Evolutionary conservation across 495 filamentous ascomycete genomes (phyloP), one percentile per base, ranked within the genome.

Genomic region (Penicillium manginii): DNA sequence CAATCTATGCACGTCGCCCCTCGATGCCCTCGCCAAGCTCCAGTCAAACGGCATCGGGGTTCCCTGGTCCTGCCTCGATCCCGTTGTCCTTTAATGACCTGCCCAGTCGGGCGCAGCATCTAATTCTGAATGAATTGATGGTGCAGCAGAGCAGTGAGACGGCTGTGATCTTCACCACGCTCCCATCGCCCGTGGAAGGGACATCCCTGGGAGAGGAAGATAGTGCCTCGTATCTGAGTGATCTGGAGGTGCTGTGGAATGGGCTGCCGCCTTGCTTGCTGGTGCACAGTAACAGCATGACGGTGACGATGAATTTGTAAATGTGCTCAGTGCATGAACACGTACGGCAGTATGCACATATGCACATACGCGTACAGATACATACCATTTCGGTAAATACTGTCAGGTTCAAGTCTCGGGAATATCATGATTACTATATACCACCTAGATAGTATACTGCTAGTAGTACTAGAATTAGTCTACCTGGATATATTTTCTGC

Each of bases 231-330:
- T 96, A 92, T 72, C 71, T 96, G 37, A 84, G 78, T 55, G 90
- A 93, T 68, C 77, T 96, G 52, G 90, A 93, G 66, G 84, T 93
- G 39, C 71, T 90, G 54, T 91, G 85, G 70, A 78, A 86, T 61
- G 86, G 80, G 2, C 69, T 86, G 52, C 87, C 89, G 46, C 88
- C 91, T 10, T 81, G 86, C 50, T 67, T 96, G 55, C 61, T 94
- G 60, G 88, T 96, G n/a, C 83, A 94, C 74, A 91, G 88, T 66
- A 96, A 94, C 74, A 92, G 88, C 60, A 90, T 96, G 88, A 93
- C 90, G 14, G 91, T 94, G 50, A 94, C 91, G 17, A 92, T 92
- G 74, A 91, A 89, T 68, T 73, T 93, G 53, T 93, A 57, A 72
- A 32, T 14, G 12, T 37, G 35, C 35, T 14, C 2, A 37, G 35